Evolutionary conservation across 257 asterid species (phyloP).

Genomic region (Lycium barbarum): DNA sequence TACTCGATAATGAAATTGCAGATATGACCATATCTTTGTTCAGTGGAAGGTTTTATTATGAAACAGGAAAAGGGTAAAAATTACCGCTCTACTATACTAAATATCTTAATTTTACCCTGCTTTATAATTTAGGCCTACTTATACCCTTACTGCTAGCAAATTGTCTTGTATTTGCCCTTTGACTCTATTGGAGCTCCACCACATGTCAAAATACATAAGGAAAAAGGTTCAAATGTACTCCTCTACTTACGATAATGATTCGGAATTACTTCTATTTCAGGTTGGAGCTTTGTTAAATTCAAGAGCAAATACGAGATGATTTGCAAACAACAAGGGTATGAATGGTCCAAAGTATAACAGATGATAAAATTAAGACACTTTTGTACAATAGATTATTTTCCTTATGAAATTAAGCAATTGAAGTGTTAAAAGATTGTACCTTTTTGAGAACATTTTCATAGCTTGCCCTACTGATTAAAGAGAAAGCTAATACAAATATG

Average conservation of each 20-base stretch:
- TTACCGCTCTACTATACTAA: background rate
- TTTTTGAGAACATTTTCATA: conserved; percentile 94
- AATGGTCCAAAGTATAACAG: background rate
- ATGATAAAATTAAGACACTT: background rate
- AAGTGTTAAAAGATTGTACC: conserved; percentile 49
- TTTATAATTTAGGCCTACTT: background rate
- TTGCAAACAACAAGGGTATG: background rate
- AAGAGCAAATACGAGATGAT: background rate
- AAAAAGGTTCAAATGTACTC: background rate
- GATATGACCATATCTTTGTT: background rate
- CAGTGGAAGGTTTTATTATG: background rate
- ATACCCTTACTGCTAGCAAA: background rate
- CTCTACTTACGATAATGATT: background rate
- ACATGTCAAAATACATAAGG: background rate
- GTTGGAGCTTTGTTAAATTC: background rate
- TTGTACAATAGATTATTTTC: background rate
- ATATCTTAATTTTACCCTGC: background rate
- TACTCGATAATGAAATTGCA: background rate
- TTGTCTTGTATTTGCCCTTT: background rate
- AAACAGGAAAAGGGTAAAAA: background rate
- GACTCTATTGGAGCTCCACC: background rate
- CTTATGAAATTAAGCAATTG: background rate
- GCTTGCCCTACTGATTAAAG: conserved; percentile 93
- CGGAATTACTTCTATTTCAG: background rate
- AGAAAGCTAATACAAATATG: conserved; percentile 85